phyloP scores from a whole-genome alignment of 2,329 filamentous ascomycete species.

The Nothopassalora personata region DNA sequence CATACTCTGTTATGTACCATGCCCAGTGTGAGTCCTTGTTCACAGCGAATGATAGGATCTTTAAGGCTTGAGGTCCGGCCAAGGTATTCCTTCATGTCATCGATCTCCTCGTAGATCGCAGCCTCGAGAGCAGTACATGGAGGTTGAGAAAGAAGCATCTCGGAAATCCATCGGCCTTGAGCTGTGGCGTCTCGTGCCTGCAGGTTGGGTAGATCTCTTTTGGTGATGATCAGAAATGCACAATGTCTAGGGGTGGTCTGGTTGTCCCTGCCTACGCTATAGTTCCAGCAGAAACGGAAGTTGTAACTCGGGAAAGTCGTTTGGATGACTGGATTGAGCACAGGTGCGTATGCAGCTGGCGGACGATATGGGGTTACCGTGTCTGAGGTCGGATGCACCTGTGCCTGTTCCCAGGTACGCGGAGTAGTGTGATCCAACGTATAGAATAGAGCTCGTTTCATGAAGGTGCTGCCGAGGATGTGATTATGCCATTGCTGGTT shows the following conservation, averaged over 20 bases:
- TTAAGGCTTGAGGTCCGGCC: conserved; percentile 16
- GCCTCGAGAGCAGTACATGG: conserved; percentile 17
- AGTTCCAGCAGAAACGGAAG: conserved; percentile 22
- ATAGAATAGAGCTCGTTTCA: conserved; percentile 19
- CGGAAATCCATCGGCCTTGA: conserved; percentile 12
- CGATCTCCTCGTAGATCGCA: conserved; percentile 19
- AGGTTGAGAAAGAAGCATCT: conserved; percentile 24
- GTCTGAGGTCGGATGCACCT: neutral
- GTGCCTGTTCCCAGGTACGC: conserved; percentile 5
- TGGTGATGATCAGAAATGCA: conserved; percentile 21
- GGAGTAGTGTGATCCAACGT: conserved; percentile 6
- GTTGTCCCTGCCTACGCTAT: conserved; percentile 6
- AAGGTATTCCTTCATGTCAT: conserved; percentile 23
- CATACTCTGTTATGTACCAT: conserved; percentile 15
- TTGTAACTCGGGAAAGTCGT: conserved; percentile 20
- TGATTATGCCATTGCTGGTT: conserved; percentile 16
- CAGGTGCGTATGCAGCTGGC: conserved; percentile 4
- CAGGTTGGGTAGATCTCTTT: conserved; percentile 12
- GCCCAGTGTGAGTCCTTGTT: conserved; percentile 21
- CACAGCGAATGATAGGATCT: conserved; percentile 12
- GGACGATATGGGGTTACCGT: neutral
- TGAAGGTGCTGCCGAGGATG: conserved; percentile 11
- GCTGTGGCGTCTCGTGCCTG: conserved; percentile 1
- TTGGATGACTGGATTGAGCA: conserved; percentile 22
- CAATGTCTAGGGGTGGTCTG: conserved; percentile 2